A percentile compares a stretch with the other conserved stretches of the same genome.
These are phyloP conservation scores for Eucalyptus urophylla DNA, from an alignment of 345 rosid species.

Conservation along the genomic window DNA sequence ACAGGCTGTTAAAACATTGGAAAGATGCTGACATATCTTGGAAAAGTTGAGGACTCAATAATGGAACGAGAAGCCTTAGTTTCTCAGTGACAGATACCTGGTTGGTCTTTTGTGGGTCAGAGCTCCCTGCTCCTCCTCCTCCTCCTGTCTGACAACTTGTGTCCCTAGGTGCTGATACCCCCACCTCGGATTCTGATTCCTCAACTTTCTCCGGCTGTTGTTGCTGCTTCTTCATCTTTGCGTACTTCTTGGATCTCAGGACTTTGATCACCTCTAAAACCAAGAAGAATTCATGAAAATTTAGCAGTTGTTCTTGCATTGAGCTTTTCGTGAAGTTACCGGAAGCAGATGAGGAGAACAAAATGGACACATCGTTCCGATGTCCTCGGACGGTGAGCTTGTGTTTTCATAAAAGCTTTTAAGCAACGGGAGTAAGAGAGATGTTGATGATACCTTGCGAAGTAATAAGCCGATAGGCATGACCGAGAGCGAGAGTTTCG, in stretches of 20 bases:
- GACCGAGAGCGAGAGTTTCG: constrained; percentile 81
- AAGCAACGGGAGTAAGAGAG: background rate
- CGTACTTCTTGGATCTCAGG: constrained; percentile 65
- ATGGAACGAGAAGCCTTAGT: background rate
- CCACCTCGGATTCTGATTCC: constrained; percentile 7
- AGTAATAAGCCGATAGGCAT: constrained; percentile 89
- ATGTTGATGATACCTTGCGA: constrained; percentile 50
- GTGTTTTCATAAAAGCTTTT: background rate
- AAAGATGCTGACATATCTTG: background rate
- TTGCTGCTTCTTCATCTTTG: constrained; percentile 53
- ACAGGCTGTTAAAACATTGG: background rate
- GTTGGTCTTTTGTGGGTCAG: background rate
- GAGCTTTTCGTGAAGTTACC: background rate
- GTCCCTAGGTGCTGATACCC: background rate
- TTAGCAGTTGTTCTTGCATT: background rate
- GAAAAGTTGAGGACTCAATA: background rate
- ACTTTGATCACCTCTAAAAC: constrained; percentile 74
- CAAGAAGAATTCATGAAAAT: background rate
- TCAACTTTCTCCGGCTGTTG: constrained; percentile 32
- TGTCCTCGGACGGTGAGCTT: background rate
- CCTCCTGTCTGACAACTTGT: background rate
- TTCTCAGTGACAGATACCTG: background rate
- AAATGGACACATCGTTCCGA: background rate
- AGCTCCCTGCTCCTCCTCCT: background rate
- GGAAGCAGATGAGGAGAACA: background rate